A percentile compares a stretch with the other conserved stretches of the same genome.
phyloP scores from a whole-genome alignment of 2,329 filamentous ascomycete genomes.

The Trichoderma atroviride region DNA sequence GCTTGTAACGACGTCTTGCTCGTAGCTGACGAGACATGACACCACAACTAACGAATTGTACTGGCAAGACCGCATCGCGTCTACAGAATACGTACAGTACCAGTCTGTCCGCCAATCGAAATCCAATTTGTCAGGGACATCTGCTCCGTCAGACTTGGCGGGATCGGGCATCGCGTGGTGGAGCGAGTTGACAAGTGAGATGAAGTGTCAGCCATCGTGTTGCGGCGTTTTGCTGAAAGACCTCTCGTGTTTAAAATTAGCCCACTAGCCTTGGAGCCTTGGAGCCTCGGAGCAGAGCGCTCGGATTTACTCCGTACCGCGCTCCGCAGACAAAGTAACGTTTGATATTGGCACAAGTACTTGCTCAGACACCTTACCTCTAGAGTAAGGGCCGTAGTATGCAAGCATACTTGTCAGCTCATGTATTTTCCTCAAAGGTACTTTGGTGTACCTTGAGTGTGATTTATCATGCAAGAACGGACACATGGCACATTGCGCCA shows the following conservation, averaged over 20 bases:
- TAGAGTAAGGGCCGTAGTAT: not conserved
- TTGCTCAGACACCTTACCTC: not conserved
- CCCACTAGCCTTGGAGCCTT: not conserved
- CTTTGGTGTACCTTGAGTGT: not conserved
- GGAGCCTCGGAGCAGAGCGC: not conserved
- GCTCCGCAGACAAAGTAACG: constrained; percentile 1
- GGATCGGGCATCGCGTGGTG: constrained; percentile 16
- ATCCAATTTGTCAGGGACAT: not conserved
- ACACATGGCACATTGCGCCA: not conserved
- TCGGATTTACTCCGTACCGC: constrained; percentile 16
- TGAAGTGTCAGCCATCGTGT: constrained; percentile 11
- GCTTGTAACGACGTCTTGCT: not conserved
- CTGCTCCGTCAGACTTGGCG: constrained; percentile 3
- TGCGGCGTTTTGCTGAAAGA: not conserved
- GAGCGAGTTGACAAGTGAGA: constrained; percentile 10
- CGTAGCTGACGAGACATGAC: not conserved
- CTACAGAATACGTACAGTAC: too few species aligned
- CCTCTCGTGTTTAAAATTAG: constrained; percentile 18
- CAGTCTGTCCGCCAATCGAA: not conserved
- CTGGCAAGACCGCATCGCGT: not conserved
- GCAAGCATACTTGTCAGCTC: too few species aligned
- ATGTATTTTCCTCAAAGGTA: not conserved
- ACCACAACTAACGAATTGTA: not conserved
- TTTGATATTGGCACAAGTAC: not conserved
- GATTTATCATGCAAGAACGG: not conserved